Percentiles rank a stretch among this genome's conserved stretches.
phyloP scores from a whole-genome alignment of 768 basidiomycete species.

The Imleria badia region DNA sequence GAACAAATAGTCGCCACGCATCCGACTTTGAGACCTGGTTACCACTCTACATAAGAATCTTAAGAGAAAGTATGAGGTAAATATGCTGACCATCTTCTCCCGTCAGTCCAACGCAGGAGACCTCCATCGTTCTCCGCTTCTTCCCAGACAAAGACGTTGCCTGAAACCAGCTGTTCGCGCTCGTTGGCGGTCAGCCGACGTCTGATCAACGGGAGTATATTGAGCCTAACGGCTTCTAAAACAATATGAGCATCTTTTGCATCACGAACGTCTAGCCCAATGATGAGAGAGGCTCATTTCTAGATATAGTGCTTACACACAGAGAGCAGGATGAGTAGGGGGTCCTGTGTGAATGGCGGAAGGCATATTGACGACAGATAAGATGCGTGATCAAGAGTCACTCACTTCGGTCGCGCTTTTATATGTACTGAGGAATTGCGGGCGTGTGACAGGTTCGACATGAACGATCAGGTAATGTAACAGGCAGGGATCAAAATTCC shows the following conservation, averaged over 20 bases:
- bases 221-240: slow-evolving; percentile 72
- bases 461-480: slow-evolving; percentile 19
- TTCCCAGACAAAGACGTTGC: slow-evolving; percentile 85
- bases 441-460: slow-evolving; percentile 17
- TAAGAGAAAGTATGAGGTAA: not conserved
- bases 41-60: slow-evolving; percentile 2
- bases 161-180: slow-evolving; percentile 65
- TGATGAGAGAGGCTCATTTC: not conserved
- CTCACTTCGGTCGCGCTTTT: slow-evolving; percentile 16
- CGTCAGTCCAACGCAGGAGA: slow-evolving; percentile 75
- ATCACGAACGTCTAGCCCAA: slow-evolving; percentile 63
- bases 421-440: slow-evolving; percentile 20
- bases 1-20: slow-evolving; percentile 80
- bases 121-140: slow-evolving; percentile 76
- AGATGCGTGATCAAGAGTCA: slow-evolving; percentile 4
- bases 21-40: slow-evolving; percentile 77
- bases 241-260: slow-evolving; percentile 77
- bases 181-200: slow-evolving; percentile 69
- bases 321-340: slow-evolving; percentile 31
- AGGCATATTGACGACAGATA: slow-evolving; percentile 12
- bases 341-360: slow-evolving; percentile 23
- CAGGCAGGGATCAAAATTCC: slow-evolving; percentile 8
- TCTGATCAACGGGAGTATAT: slow-evolving; percentile 67
- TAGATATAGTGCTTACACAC: slow-evolving; percentile 18
- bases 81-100: slow-evolving; percentile 62